Evolutionary conservation across 768 basidiomycete species (phyloP).

Genomic region (Podaxis pistillaris): DNA sequence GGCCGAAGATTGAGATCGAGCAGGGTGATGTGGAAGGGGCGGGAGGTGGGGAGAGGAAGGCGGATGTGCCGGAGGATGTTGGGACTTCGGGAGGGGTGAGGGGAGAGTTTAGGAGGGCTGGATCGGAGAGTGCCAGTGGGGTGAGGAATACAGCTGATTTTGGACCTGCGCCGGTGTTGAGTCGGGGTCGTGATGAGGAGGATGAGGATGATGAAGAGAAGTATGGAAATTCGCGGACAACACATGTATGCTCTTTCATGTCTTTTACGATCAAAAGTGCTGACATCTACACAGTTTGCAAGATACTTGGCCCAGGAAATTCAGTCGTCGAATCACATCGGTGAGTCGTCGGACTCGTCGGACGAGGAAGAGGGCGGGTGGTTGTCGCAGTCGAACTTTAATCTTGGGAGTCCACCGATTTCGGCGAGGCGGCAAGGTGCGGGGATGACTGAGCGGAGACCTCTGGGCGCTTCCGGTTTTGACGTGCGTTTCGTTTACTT

Average conservation of each 20-base stretch:
- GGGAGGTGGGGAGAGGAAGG: neutral
- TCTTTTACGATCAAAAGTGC: constrained; percentile 12
- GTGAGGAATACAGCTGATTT: constrained; percentile 25
- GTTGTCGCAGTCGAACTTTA: constrained; percentile 77
- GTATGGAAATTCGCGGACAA: constrained; percentile 27
- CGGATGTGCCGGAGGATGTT: constrained; percentile 13
- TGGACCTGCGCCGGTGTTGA: constrained; percentile 35
- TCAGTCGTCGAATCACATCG: constrained; percentile 57
- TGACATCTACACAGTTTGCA: constrained; percentile 56
- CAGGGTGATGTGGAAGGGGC: constrained; percentile 9
- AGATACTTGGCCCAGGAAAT: constrained; percentile 77
- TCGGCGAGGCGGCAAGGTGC: constrained; percentile 36
- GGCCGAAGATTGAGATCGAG: constrained; percentile 7
- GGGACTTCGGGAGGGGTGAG: constrained; percentile 6
- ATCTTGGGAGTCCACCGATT: constrained; percentile 47
- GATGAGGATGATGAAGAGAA: constrained; percentile 49
- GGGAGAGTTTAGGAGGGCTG: constrained; percentile 17
- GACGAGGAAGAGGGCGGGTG: constrained; percentile 67
- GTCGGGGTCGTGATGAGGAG: constrained; percentile 19
- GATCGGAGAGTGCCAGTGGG: constrained; percentile 20
- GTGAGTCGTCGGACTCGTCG: constrained; percentile 40
- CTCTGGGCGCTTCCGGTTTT: constrained; percentile 43
- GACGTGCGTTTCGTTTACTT: constrained; percentile 43
- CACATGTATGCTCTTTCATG: constrained; percentile 36
- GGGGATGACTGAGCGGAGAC: constrained; percentile 36